Conservation (phyloP, 108 stramenopile species). For the Heterococcus sp. region DNA sequence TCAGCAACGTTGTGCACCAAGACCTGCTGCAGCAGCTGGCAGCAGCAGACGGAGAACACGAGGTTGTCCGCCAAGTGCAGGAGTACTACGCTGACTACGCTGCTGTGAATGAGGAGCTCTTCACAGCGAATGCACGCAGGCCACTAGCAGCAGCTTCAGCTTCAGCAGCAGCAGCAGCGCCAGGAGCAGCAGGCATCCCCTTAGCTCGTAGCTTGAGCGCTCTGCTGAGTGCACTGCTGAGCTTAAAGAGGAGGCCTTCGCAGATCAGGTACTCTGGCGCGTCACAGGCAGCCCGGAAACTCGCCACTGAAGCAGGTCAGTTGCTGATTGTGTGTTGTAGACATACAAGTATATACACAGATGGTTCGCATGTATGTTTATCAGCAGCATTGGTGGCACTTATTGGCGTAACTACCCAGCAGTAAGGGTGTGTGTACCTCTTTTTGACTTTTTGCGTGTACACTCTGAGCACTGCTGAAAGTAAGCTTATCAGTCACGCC, state of each 20-base stretch:
- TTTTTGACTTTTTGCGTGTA: no score
- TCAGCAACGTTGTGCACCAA: slow-evolving; percentile 77
- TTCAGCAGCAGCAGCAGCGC: slow-evolving; percentile 64
- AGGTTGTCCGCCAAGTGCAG: slow-evolving; percentile 78
- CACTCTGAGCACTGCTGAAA: no score
- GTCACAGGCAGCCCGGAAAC: slow-evolving; percentile 56
- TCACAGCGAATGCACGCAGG: slow-evolving; percentile 66
- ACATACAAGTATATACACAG: no score
- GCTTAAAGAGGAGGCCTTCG: slow-evolving; percentile 78
- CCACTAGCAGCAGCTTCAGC: slow-evolving; percentile 66
- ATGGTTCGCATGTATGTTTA: no score
- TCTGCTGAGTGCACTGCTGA: slow-evolving; percentile 78
- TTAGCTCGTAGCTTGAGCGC: slow-evolving; percentile 82
- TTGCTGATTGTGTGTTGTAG: no score
- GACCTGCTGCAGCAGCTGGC: slow-evolving; percentile 77
- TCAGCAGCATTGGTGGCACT: no score
- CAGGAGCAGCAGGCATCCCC: slow-evolving; percentile 59
- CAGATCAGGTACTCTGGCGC: slow-evolving; percentile 77
- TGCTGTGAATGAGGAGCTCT: slow-evolving; percentile 88
- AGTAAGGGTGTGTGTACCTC: no score
- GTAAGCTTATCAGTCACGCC: no score
- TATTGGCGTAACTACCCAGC: no score
- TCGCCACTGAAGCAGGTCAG: slow-evolving; percentile 78
- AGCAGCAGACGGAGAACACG: slow-evolving; percentile 73
- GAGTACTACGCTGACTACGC: slow-evolving; percentile 93